Conservation (phyloP, 345 rosid genomes). For the Syzygium aromaticum region DNA sequence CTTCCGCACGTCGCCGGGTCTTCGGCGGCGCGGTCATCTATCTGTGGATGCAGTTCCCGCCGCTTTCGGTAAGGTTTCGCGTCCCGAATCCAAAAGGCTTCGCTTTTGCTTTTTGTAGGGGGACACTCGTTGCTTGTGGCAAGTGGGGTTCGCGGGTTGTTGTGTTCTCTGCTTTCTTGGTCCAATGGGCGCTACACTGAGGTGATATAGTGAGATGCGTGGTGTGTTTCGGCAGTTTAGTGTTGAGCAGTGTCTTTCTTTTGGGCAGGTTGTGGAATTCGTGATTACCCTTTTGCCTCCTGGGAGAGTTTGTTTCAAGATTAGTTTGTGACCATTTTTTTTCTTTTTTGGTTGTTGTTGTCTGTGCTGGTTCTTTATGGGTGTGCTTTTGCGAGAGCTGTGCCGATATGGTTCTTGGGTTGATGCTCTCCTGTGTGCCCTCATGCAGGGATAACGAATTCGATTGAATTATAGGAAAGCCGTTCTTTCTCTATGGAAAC, state of each 20-base stretch:
- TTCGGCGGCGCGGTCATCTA: not conserved
- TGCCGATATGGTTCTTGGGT: not conserved
- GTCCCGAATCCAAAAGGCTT: not conserved
- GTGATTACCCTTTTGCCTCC: not conserved
- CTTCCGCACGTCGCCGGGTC: not conserved
- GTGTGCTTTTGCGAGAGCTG: not conserved
- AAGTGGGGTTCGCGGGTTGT: not conserved
- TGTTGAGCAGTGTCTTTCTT: not conserved
- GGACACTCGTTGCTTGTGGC: not conserved
- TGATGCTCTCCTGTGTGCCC: not conserved
- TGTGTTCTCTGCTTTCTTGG: not conserved
- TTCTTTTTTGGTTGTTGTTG: not conserved
- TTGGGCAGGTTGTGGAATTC: not conserved
- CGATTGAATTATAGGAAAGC: not conserved
- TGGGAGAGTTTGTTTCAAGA: not conserved
- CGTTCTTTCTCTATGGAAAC: constrained; percentile 30
- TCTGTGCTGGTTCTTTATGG: not conserved
- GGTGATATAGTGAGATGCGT: not conserved
- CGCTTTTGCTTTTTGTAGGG: not conserved
- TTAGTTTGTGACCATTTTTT: not conserved
- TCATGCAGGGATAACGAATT: not conserved
- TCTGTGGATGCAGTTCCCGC: not conserved
- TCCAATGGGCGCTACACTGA: not conserved
- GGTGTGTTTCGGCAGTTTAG: not conserved
- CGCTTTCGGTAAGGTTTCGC: not conserved